phyloP scores from a whole-genome alignment of 495 filamentous ascomycete species.

The Neohortaea acidophila region DNA sequence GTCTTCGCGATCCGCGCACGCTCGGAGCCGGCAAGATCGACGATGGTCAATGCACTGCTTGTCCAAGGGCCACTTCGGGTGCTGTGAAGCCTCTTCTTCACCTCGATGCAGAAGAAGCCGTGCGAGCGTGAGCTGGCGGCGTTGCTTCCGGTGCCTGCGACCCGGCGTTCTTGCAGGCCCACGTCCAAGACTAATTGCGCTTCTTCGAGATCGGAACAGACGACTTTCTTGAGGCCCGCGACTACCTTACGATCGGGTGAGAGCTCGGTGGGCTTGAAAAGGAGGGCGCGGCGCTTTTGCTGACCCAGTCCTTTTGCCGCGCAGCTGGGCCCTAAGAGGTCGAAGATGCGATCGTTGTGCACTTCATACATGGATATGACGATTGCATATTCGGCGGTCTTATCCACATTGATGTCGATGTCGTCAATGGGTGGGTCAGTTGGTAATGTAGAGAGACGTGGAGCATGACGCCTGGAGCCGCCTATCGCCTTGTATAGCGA shows the following conservation, averaged over 20 bases:
- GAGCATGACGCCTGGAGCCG: slow-evolving; percentile 22
- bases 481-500: slow-evolving; percentile 21
- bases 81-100: slow-evolving; percentile 60
- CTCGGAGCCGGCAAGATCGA: slow-evolving; percentile 87
- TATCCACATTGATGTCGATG: slow-evolving; percentile 48
- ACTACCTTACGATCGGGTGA: slow-evolving; percentile 82
- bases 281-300: slow-evolving; percentile 56
- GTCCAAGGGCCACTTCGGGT: slow-evolving; percentile 45
- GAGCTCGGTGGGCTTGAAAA: slow-evolving; percentile 77
- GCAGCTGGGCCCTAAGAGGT: slow-evolving; percentile 52
- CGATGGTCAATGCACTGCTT: slow-evolving; percentile 72
- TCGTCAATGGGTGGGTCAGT: slow-evolving; percentile 59
- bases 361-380: slow-evolving; percentile 97
- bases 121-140: slow-evolving; percentile 79
- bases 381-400: slow-evolving; percentile 69
- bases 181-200: slow-evolving; percentile 84
- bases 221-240: slow-evolving; percentile 76
- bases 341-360: slow-evolving; percentile 96
- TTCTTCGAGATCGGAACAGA: slow-evolving; percentile 71
- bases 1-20: slow-evolving; percentile 87
- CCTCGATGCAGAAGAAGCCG: slow-evolving; percentile 90
- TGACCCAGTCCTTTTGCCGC: slow-evolving; percentile 26
- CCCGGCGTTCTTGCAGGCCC: slow-evolving; percentile 70
- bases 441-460: slow-evolving; percentile 45
- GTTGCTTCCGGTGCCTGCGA: slow-evolving; percentile 81